These are phyloP conservation scores for Sanghuangporus sanghuang DNA, from an alignment of 1,284 basidiomycete species.

Conservation along the genomic window DNA sequence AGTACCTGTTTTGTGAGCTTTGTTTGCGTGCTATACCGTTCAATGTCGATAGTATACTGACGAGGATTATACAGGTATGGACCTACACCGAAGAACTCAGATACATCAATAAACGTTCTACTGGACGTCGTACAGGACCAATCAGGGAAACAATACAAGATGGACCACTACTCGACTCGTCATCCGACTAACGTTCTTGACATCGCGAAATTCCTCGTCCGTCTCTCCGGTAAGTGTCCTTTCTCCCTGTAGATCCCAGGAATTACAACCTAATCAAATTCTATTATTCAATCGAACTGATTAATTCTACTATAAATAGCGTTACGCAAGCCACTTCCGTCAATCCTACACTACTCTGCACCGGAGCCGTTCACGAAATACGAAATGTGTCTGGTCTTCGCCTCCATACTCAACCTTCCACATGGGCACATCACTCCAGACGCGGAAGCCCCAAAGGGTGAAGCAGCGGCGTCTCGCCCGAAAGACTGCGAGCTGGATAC, in stretches of 20 bases:
- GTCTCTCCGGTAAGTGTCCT: constrained; percentile 47
- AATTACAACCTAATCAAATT: constrained; percentile 14
- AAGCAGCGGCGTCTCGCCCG: constrained; percentile 62
- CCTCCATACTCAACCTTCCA: constrained; percentile 57
- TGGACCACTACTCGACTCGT: constrained; percentile 83
- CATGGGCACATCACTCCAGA: constrained; percentile 67
- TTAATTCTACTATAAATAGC: constrained; percentile 20
- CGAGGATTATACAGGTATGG: constrained; percentile 55
- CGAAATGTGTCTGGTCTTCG: constrained; percentile 74
- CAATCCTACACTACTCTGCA: constrained; percentile 72
- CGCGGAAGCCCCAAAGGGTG: constrained; percentile 51
- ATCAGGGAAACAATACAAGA: constrained; percentile 73
- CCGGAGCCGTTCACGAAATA: constrained; percentile 80
- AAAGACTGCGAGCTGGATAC: constrained; percentile 68
- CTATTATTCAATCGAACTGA: not conserved
- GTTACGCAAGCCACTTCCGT: constrained; percentile 43
- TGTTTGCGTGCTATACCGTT: not conserved
- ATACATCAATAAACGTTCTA: constrained; percentile 76
- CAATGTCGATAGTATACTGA: not conserved
- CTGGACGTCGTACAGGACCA: constrained; percentile 75
- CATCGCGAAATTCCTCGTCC: constrained; percentile 69
- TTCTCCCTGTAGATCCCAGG: not conserved
- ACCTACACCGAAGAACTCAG: constrained; percentile 67
- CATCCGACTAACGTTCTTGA: constrained; percentile 79
- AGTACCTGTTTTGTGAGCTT: constrained; percentile 71